Base-by-base conservation (phyloP, 441 rosid species). In the Theobroma grandiflorum region DNA sequence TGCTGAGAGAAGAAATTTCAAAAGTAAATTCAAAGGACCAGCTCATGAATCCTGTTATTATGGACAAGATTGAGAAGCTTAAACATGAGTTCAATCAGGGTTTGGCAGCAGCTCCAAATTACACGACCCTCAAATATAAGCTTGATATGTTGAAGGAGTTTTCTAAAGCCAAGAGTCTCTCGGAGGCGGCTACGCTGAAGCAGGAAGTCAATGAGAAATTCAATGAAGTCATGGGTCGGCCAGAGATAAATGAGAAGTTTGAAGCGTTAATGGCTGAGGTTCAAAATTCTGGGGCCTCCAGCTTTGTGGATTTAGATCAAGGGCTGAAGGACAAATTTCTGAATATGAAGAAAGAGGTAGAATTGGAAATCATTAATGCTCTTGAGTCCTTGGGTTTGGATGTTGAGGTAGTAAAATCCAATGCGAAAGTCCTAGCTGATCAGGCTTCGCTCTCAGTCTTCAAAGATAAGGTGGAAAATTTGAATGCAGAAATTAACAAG, bases 131-230 rank as follows among this genome's bases (percentile, higher is more conserved):
- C 78, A 88, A 87, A 81, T 83, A 88, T 68, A 96, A 94, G 90
- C 81, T 91, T 71, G 89, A 89, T 83, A 91, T 87, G 97, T 86
- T 94, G 85, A 86, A 84, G 83, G 95, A 92, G 85, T 80, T 94
- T 59, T 80, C 91, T 59, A 84, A 83, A 86, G 90, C 91, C 83
- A 91, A 93, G 85, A 85, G 80, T 68, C 74, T 86, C 65, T 84
- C 87, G 3, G 90, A 87, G 77, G 86, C 84, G 75, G 78, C 84
- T 72, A 72, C 83, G 20, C 47, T 87, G 85, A 88, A 88, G 84
- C 84, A 82, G 76, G 94, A 92, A 81, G 79, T 96, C 76, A 81
- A 91, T 71, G 84, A 85, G 84, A 89, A 91, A 81, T 85, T 92
- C 79, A 86, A 89, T 76, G 92, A 96, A 84, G 83, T 89, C 40